Conservation (phyloP, 306 rosid genomes). For the Casuarina equisetifolia region DNA sequence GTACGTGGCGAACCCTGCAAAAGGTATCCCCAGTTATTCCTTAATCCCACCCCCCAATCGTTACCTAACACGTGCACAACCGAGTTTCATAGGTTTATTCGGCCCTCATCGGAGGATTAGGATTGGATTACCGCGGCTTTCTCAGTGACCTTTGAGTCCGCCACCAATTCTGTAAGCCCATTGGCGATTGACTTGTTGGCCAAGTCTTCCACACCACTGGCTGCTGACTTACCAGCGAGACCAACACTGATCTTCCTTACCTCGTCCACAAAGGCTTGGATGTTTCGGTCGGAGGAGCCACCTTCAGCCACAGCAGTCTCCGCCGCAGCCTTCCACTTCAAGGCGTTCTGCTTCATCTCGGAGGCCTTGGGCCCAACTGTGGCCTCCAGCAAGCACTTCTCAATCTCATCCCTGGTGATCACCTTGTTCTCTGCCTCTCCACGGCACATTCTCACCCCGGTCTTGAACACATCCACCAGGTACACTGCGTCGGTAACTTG, state of each 20-base stretch:
- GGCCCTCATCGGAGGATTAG: not conserved
- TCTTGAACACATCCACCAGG: slow-evolving; percentile 49
- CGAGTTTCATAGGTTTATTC: not conserved
- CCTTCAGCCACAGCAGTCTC: slow-evolving; percentile 37
- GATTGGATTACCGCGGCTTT: not conserved
- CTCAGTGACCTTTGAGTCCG: not conserved
- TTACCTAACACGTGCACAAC: not conserved
- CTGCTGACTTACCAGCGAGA: not conserved
- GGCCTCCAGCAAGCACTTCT: slow-evolving; percentile 44
- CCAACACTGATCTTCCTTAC: slow-evolving; percentile 21
- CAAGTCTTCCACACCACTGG: not conserved
- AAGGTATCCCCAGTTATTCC: not conserved
- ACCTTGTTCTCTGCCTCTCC: slow-evolving; percentile 32
- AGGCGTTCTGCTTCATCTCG: slow-evolving; percentile 34
- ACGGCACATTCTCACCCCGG: slow-evolving; percentile 39
- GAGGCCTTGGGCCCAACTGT: slow-evolving; percentile 27
- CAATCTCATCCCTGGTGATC: slow-evolving; percentile 35
- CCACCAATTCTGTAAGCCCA: not conserved
- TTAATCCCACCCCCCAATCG: not conserved
- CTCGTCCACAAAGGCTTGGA: slow-evolving; percentile 43
- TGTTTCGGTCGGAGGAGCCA: slow-evolving; percentile 46
- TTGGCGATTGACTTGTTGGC: not conserved
- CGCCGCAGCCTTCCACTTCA: slow-evolving; percentile 38
- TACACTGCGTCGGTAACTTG: slow-evolving; percentile 69
- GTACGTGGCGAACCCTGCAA: not conserved